Evolutionary conservation across 2,329 filamentous ascomycete genomes (phyloP), one percentile per base, ranked within the genome.

Genomic region (Huntiella omanensis): DNA sequence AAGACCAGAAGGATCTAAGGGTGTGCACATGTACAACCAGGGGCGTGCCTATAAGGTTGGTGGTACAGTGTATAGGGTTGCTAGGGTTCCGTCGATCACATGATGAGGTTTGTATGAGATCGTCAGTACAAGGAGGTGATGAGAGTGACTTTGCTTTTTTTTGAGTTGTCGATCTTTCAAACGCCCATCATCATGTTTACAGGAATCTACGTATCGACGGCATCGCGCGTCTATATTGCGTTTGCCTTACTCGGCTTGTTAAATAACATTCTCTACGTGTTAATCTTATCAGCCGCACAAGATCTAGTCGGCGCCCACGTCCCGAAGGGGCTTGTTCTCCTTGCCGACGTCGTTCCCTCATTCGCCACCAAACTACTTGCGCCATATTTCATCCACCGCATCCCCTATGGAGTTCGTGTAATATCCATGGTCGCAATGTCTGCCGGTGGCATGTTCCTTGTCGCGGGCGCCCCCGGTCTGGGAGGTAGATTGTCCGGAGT

Each of bases 251-350:
- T 43, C 8, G 63, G 63, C 47, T 58, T 52, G 13, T 91, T 96
- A 59, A 96, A 98, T 64, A 96, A 96, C 65, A 84, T 96, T 54
- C 81, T 95, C 64, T 96, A 95, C 63, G 88, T 96, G 47, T 83
- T 96, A 60, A 91, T 96, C 58, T 80, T 98, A 56, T 92, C 86
- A 28, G 83, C 91, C 33, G 91, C 91, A 3, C 82, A 95, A 56
- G 91, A 98, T 57, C 82, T 98, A 51, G 91, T 96, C 55, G 88
- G 88, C 33, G 80, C 83, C 32, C 28, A 34, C 28, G 70, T 95
- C 1, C 91, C 91, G 43, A 96, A 96, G 61, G 85, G 83, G 54
- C 73, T 92, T 48, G 88, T 98, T 47, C 78, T 96, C 46, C 82
- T 96, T 51, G 86, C 86, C 59, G 86, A 95, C 60, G 85, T 96